Base-by-base conservation (phyloP, 331 rosid genomes). In the Malus hybrid region DNA sequence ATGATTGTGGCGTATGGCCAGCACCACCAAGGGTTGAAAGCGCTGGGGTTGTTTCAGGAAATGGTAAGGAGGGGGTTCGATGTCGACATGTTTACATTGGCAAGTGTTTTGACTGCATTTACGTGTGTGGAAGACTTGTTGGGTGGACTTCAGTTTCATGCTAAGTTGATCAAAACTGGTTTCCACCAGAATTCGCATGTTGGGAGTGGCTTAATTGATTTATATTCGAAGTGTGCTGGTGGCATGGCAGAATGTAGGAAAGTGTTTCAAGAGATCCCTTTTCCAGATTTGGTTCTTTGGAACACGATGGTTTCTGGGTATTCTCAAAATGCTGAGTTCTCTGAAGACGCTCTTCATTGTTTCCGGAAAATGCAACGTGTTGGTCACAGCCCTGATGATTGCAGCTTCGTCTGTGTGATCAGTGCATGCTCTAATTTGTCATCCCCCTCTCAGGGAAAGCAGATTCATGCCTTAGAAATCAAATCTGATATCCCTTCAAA, bases 241-340 rank as follows among this genome's bases (percentile, higher is more conserved):
- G 86, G 86, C 34, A 87, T 91, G 87, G 77, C 86, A 60, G 88
- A 82, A 28, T 87, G 97, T 77, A 57, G 70, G 91, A 91, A 89
- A 84, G 86, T 88, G 26, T 91, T 91, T 77, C 84, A 84, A 66
- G 98, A 93, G 82, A 88, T 89, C 57, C 50, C 77, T 74, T 62
- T 24, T 7, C 94, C 97, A 0, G 98, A 93, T 85, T 86, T 89
- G 81, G 93, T 93, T 79, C 89, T 91, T 62, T 93, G 96, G 96
- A 93, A 93, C 89, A 89, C 98, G 1, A 91, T 91, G 93, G 83
- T 93, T 84, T 91, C 98, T 19, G 98, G 96, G 62, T 93, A 87
- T 84, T 93, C 96, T 52, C 90, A 73, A 62, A 63, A 87, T 22
- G 93, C 82, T 53, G 88, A 84, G 58, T 91, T 93, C 72, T 93